These are phyloP conservation scores for Eimeria falciformis DNA, from an alignment of 169 alveolate species.

Conservation along the genomic window DNA sequence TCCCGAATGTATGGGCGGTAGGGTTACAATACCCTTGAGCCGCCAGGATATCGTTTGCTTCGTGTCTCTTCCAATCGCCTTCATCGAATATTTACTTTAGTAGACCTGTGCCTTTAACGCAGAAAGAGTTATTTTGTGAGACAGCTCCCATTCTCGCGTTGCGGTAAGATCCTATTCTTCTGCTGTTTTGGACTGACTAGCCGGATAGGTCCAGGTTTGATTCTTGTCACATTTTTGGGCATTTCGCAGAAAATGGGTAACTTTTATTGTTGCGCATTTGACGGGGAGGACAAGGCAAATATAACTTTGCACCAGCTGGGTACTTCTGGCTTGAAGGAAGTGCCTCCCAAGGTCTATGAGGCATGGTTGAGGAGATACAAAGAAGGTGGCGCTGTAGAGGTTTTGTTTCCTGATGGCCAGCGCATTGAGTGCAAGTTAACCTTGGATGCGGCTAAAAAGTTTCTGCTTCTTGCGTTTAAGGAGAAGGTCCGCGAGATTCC, in stretches of 20 bases:
- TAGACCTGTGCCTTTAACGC: too few species aligned
- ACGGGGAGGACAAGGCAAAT: slow-evolving; percentile 43
- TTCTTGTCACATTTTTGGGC: too few species aligned
- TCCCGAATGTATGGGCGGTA: too few species aligned
- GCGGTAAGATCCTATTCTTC: too few species aligned
- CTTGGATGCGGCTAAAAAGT: slow-evolving; percentile 1
- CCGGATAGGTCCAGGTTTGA: too few species aligned
- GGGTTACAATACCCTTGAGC: too few species aligned
- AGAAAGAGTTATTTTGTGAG: too few species aligned
- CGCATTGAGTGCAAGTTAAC: slow-evolving; percentile 66
- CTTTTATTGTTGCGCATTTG: slow-evolving; percentile 53
- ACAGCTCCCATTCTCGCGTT: too few species aligned
- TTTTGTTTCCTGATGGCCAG: slow-evolving; percentile 69
- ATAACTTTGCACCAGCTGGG: slow-evolving; percentile 36
- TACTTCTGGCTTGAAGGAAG: background rate
- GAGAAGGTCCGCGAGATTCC: slow-evolving; percentile 62
- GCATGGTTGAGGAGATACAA: slow-evolving; percentile 44
- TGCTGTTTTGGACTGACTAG: too few species aligned
- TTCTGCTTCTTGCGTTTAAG: slow-evolving; percentile 33
- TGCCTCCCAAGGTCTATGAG: background rate
- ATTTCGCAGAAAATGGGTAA: slow-evolving; percentile 39
- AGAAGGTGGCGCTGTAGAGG: slow-evolving; percentile 56
- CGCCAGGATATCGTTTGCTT: too few species aligned
- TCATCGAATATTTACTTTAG: too few species aligned
- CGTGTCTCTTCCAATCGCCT: too few species aligned